These are phyloP conservation scores for Scopulariopsis brevicaulis DNA, from an alignment of 2,329 filamentous ascomycete species.

Conservation along the genomic window DNA sequence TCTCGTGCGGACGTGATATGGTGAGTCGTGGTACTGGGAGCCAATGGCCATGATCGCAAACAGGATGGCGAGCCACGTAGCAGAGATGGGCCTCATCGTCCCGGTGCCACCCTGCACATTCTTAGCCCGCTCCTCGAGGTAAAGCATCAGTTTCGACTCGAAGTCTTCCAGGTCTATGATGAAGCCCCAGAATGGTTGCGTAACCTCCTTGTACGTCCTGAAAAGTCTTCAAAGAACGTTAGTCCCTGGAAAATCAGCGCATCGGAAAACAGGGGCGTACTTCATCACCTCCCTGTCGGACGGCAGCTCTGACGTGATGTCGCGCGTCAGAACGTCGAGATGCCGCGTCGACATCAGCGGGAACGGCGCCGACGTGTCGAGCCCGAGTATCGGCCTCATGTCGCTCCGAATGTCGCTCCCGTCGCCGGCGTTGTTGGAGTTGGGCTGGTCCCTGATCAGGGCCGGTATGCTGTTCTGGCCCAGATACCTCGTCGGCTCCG, in stretches of 20 bases:
- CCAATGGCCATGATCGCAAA: constrained; percentile 55
- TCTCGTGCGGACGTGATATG: constrained; percentile 47
- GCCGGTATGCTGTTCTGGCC: constrained; percentile 59
- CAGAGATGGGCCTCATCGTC: constrained; percentile 40
- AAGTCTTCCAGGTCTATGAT: constrained; percentile 56
- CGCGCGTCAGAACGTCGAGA: constrained; percentile 45
- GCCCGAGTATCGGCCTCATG: constrained; percentile 53
- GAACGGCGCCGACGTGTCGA: constrained; percentile 56
- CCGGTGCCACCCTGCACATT: constrained; percentile 35
- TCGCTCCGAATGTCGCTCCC: constrained; percentile 49
- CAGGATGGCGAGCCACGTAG: constrained; percentile 55
- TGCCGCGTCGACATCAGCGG: constrained; percentile 55
- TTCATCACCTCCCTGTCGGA: constrained; percentile 57
- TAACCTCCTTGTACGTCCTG: constrained; percentile 54
- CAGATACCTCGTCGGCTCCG: constrained; percentile 47
- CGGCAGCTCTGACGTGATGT: constrained; percentile 50
- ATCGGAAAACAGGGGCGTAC: constrained; percentile 25
- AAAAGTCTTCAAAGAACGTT: constrained; percentile 37
- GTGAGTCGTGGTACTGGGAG: constrained; percentile 54
- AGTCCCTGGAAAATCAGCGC: neutral
- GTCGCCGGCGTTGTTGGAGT: constrained; percentile 37
- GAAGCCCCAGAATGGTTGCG: constrained; percentile 58
- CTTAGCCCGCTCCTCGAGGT: constrained; percentile 51
- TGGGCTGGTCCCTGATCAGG: constrained; percentile 47
- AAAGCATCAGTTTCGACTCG: constrained; percentile 52